phyloP scores from a whole-genome alignment of 1,284 basidiomycete species.

The Sphagnurus paluster region DNA sequence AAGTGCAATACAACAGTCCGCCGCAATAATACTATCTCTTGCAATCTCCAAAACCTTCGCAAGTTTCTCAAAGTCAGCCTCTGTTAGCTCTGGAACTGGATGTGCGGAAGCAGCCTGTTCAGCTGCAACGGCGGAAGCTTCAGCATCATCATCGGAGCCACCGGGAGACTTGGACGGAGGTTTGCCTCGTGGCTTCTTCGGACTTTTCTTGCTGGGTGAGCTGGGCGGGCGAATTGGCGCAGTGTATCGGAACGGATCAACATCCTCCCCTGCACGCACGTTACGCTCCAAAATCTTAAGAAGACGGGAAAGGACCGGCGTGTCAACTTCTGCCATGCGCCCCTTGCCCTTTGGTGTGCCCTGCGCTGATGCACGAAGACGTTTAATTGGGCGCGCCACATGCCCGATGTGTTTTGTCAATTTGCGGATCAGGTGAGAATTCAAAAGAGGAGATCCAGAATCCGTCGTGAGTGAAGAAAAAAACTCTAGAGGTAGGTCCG shows the following conservation, averaged over 20 bases:
- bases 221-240: constrained; percentile 17
- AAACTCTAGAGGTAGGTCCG: constrained; percentile 60
- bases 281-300: constrained; percentile 78
- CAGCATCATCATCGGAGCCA: constrained; percentile 29
- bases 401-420: constrained; percentile 66
- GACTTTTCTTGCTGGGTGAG: constrained; percentile 38
- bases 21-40: constrained; percentile 73
- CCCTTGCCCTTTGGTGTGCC: constrained; percentile 50
- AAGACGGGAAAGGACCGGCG: constrained; percentile 57
- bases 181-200: constrained; percentile 40
- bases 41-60: constrained; percentile 54
- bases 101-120: constrained; percentile 24
- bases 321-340: constrained; percentile 67
- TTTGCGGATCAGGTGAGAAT: constrained; percentile 63
- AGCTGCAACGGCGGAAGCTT: constrained; percentile 28
- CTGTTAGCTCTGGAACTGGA: constrained; percentile 35
- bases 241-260: constrained; percentile 62
- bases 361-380: constrained; percentile 47
- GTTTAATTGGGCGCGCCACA: constrained; percentile 63
- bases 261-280: constrained; percentile 69
- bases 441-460: constrained; percentile 58
- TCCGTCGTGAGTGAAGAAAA: constrained; percentile 64
- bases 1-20: constrained; percentile 79
- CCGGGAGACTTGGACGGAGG: constrained; percentile 33
- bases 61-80: constrained; percentile 53